Percentiles rank a stretch among this genome's conserved stretches.
phyloP scores from a whole-genome alignment of 139 green algal genomes.

The Chlamydomonas sp. region DNA sequence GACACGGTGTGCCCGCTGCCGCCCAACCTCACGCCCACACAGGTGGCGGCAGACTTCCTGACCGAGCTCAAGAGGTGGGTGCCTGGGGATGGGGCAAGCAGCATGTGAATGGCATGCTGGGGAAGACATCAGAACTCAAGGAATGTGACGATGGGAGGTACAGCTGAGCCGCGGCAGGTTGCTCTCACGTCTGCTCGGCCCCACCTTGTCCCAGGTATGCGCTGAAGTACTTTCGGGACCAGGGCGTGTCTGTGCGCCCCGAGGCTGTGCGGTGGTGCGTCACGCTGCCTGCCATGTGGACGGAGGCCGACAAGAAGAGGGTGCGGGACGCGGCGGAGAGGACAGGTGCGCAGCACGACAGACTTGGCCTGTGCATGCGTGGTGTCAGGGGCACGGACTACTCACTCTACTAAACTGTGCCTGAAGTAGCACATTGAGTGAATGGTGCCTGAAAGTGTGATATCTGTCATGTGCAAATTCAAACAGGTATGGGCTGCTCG shows the following conservation, averaged over 20 bases:
- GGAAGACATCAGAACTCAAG: no score
- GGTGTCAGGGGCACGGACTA: no score
- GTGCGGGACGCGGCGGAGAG: slow-evolving; percentile 10
- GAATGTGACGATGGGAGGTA: no score
- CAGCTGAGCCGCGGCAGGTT: no score
- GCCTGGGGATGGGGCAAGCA: background rate
- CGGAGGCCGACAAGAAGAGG: slow-evolving; percentile 8
- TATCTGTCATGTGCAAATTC: no score
- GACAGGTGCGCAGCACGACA: background rate
- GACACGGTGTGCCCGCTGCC: background rate
- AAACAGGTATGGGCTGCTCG: background rate
- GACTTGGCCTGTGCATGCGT: no score
- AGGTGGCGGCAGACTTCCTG: slow-evolving; percentile 15
- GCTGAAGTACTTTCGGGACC: background rate
- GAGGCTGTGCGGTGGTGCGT: slow-evolving; percentile 12
- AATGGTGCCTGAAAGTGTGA: no score
- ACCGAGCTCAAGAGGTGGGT: background rate
- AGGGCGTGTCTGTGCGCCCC: background rate
- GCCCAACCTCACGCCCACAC: background rate
- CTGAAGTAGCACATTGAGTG: no score
- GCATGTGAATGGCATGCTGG: background rate
- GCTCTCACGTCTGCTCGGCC: no score
- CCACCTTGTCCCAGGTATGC: background rate
- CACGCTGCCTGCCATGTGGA: slow-evolving; percentile 27
- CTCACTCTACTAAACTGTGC: no score